Base-by-base conservation (phyloP, 208 protist genomes). In the Naegleria lovaniensis region DNA sequence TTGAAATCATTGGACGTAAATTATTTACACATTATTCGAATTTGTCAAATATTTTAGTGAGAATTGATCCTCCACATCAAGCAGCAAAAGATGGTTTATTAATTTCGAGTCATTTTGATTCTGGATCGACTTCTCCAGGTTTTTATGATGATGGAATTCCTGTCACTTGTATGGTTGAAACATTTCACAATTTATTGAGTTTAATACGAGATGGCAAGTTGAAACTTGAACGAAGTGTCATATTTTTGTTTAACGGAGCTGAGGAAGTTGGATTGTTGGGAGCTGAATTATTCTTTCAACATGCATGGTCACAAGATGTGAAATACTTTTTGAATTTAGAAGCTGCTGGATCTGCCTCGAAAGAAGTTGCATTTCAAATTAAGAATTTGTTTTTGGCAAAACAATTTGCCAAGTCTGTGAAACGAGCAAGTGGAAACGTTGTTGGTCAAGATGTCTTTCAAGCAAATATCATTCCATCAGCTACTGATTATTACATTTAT, bases 121-220 rank as follows among this genome's bases (percentile, higher is more conserved):
- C 48, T 29, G 85, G 85, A 16, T 5, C 40, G 9, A 41, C 85
- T 67, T 41, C n/a, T n/a, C 85, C 85, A 29, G 85, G 85, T 13
- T 55, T 38, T 25, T 67, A 67, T 67, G 85, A 89, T 89, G 85
- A 89, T 89, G 85, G 85, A n/a, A 41, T 89, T 41, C 85, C 85
- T 29, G 51, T 67, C 40, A 48, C 59, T 67, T 22, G 6, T 33
- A 89, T 67, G 41, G 39, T 89, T 7, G 85, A 89, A 67, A 29
- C 36, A 40, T 67, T 89, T 40, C 5, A 16, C 36, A 89, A 89
- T 40, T 40, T 89, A 4, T 5, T 67, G 5, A 0, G 36, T 51
- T 19, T 51, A 11, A 58, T 48, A 9, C 16, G 22, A 19, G 48
- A 89, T 22, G 7, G 16, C 0, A 33, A 41, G 29, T 13, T 89